Percentiles rank a stretch among this genome's conserved stretches.
Evolutionary conservation across 148 eudicot genomes (phyloP).

Genomic region (Beta vulgaris): DNA sequence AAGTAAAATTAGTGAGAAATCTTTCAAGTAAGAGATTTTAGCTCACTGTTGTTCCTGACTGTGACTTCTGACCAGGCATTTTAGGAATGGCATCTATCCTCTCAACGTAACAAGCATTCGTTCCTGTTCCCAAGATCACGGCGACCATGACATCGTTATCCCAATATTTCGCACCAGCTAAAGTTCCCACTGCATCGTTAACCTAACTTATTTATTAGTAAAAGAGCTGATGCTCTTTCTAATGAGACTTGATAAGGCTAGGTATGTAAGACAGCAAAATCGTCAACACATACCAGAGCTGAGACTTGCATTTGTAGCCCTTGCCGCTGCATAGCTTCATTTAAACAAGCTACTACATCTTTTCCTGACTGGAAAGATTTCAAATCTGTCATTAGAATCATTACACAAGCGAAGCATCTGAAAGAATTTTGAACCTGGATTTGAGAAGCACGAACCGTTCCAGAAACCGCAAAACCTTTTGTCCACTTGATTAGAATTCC

Average conservation of each 20-base stretch:
- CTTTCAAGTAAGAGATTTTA: neutral
- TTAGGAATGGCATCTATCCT: conserved; percentile 57
- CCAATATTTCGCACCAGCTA: conserved; percentile 76
- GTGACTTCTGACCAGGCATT: conserved; percentile 29
- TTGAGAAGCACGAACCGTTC: conserved; percentile 46
- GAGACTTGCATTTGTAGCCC: conserved; percentile 64
- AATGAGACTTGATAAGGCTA: neutral
- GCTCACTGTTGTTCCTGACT: conserved; percentile 52
- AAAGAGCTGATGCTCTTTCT: conserved; percentile 1
- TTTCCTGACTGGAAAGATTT: conserved; percentile 47
- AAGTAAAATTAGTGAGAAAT: too few relatives aligned
- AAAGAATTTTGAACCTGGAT: neutral
- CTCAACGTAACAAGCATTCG: conserved; percentile 81
- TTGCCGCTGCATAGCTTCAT: conserved; percentile 65
- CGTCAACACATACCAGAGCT: conserved; percentile 51
- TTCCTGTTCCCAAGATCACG: conserved; percentile 82
- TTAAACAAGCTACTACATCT: conserved; percentile 70
- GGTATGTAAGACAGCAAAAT: neutral
- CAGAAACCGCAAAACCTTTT: conserved; percentile 74
- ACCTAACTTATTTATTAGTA: conserved; percentile 42
- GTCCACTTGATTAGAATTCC: conserved; percentile 85
- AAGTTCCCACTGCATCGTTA: conserved; percentile 66
- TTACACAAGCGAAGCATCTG: neutral
- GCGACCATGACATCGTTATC: conserved; percentile 76
- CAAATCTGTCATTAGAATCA: too few relatives aligned